Percentiles rank a stretch among this genome's conserved stretches.
phyloP scores from a whole-genome alignment of 495 filamentous ascomycete species.

The Penicillium psychrofluorescens region DNA sequence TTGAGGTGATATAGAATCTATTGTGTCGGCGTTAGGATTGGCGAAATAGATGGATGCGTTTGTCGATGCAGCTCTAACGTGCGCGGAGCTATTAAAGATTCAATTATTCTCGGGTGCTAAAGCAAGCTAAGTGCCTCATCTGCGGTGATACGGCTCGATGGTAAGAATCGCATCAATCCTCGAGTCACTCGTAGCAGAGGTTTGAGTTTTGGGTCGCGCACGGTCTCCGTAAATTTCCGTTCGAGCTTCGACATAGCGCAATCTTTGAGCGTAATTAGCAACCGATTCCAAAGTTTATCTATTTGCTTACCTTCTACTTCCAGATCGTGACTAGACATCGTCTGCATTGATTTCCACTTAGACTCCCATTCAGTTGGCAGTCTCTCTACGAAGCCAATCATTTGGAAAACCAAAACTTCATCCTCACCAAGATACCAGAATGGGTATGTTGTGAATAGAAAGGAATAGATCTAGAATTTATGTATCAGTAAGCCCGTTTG shows the following conservation, averaged over 20 bases:
- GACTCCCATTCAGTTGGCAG: slow-evolving; percentile 13
- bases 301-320: slow-evolving; percentile 5
- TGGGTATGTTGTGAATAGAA: slow-evolving; percentile 11
- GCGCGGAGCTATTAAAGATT: no score
- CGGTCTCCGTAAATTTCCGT: slow-evolving; percentile 3
- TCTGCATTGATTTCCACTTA: slow-evolving; percentile 9
- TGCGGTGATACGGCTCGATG: slow-evolving; percentile 6
- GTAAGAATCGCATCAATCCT: slow-evolving; percentile 10
- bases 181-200: slow-evolving; percentile 4
- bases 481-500: slow-evolving; percentile 3
- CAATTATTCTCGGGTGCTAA: no score
- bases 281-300: slow-evolving; percentile 2
- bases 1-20: no score
- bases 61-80: no score
- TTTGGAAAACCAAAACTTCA: slow-evolving; percentile 7
- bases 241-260: neutral
- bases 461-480: slow-evolving; percentile 13
- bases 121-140: slow-evolving; percentile 10
- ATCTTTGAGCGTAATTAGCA: slow-evolving; percentile 5
- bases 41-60: no score
- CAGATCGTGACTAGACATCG: slow-evolving; percentile 4
- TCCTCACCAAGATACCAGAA: slow-evolving; percentile 17
- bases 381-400: slow-evolving; percentile 11
- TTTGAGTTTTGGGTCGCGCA: slow-evolving; percentile 1
- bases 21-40: no score